Evolutionary conservation across 1,284 basidiomycete species (phyloP).

Genomic region (Laetiporus sulphureus): DNA sequence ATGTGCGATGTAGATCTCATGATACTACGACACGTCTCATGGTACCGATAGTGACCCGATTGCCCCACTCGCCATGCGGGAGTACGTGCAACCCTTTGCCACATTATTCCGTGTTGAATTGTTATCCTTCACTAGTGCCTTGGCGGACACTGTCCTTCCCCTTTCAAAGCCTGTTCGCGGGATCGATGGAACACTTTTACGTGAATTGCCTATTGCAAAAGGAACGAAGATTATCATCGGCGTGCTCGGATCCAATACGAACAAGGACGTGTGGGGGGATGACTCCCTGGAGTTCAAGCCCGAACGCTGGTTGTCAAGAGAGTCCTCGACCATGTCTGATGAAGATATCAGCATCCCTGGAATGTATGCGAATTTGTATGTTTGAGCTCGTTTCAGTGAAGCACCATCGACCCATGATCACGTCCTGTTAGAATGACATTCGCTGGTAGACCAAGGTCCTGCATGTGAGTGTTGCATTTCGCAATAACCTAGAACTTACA

Average conservation of each 20-base stretch:
- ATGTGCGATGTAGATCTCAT: background rate
- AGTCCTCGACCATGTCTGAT: too few relatives aligned
- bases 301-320: conserved; percentile 25
- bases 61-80: background rate
- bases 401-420: too few relatives aligned
- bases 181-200: conserved; percentile 26
- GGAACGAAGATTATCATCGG: conserved; percentile 27
- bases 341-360: too few relatives aligned
- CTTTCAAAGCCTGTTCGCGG: conserved; percentile 13
- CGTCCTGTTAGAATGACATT: too few relatives aligned
- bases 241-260: conserved; percentile 17
- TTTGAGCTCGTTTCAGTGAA: too few relatives aligned
- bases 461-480: too few relatives aligned
- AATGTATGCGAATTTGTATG: too few relatives aligned
- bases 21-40: background rate
- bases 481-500: background rate
- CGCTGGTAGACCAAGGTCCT: too few relatives aligned
- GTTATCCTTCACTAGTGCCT: background rate
- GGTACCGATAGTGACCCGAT: background rate
- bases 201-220: conserved; percentile 33
- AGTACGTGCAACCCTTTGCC: background rate
- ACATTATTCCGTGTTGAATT: conserved; percentile 9
- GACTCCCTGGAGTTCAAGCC: conserved; percentile 23
- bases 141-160: conserved; percentile 16
- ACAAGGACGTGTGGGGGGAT: conserved; percentile 21